Conservation (phyloP, 345 rosid species). For the Xanthoceras sorbifolium region DNA sequence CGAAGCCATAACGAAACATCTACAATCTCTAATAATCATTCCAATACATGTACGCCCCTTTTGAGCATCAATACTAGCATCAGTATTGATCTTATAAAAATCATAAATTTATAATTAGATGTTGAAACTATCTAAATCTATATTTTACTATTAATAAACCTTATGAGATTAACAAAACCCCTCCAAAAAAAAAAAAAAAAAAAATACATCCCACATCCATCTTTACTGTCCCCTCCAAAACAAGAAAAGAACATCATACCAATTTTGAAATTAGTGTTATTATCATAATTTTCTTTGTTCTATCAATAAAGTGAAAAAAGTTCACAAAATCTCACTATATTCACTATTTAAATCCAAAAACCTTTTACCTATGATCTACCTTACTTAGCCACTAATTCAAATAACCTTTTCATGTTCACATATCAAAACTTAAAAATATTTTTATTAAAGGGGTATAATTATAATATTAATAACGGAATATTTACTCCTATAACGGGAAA, state of each 20-base stretch:
- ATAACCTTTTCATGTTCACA: background rate
- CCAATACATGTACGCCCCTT: no score
- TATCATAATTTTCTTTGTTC: background rate
- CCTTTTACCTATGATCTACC: background rate
- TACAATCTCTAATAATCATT: no score
- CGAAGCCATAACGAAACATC: no score
- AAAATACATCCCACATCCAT: background rate
- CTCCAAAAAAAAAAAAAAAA: background rate
- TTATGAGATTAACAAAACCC: background rate
- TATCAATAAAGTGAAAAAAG: background rate
- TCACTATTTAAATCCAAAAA: background rate
- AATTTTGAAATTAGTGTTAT: background rate
- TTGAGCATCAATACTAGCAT: no score
- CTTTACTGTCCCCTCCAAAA: slow-evolving; percentile 6
- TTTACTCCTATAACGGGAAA: no score
- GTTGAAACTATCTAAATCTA: no score
- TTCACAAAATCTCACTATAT: background rate
- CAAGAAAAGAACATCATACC: background rate
- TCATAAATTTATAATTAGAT: no score
- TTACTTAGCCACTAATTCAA: background rate
- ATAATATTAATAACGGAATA: no score
- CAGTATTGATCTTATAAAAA: no score
- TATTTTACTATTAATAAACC: background rate
- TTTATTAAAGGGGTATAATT: no score
- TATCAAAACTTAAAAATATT: no score